A percentile compares a stretch with the other conserved stretches of the same genome.
Conservation (phyloP, 1,284 basidiomycete species). For the Paramarasmius palmivorus region DNA sequence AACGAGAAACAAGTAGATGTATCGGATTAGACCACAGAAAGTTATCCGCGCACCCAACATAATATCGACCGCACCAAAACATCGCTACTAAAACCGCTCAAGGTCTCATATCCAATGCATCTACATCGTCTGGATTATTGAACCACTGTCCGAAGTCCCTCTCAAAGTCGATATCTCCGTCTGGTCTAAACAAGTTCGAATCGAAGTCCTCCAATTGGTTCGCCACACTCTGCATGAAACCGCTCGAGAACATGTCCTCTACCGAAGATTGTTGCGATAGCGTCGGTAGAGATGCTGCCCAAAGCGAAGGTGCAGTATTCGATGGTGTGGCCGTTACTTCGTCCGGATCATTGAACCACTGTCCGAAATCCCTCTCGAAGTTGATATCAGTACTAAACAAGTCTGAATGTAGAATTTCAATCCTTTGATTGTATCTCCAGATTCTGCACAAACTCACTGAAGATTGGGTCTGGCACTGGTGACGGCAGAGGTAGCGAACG, state of each 20-base stretch:
- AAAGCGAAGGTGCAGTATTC: too few species aligned
- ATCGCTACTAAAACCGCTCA: background rate
- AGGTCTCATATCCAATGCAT: too few species aligned
- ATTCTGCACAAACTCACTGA: constrained; percentile 41
- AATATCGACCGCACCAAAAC: too few species aligned
- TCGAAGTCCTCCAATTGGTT: constrained; percentile 46
- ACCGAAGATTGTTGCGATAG: too few species aligned
- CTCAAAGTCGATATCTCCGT: constrained; percentile 60
- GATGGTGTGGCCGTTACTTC: too few species aligned
- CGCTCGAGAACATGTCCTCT: constrained; percentile 10
- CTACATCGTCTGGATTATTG: too few species aligned
- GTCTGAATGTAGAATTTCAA: constrained; percentile 41
- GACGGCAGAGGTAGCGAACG: too few species aligned
- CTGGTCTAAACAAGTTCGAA: constrained; percentile 38
- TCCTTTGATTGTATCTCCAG: constrained; percentile 40
- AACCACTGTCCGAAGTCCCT: constrained; percentile 72
- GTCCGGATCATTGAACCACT: constrained; percentile 62
- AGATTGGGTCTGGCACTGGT: constrained; percentile 29
- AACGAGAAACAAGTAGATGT: too few species aligned
- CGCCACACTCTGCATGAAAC: constrained; percentile 43
- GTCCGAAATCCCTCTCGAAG: constrained; percentile 68
- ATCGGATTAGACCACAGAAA: too few species aligned
- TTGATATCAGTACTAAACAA: constrained; percentile 52
- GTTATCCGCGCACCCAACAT: too few species aligned
- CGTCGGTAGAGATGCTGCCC: too few species aligned